phyloP scores from a whole-genome alignment of 1,284 basidiomycete species.

The Moesziomyces parantarcticus region DNA sequence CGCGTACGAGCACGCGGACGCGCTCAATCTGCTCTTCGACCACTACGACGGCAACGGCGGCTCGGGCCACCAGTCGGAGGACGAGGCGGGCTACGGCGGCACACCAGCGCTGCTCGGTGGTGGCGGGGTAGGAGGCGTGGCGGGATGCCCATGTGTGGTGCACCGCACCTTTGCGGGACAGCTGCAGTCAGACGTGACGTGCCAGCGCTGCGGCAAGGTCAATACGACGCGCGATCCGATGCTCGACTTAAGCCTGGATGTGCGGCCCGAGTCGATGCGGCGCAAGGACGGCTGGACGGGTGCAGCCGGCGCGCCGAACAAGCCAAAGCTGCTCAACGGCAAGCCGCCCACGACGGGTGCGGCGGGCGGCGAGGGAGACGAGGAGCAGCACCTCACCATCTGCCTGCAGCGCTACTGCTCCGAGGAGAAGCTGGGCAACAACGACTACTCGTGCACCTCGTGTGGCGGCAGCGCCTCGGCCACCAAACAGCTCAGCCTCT shows the following conservation, averaged over 20 bases:
- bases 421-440: conserved; percentile 57
- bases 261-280: conserved; percentile 68
- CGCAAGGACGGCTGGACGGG: conserved; percentile 7
- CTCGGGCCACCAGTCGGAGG: conserved; percentile 38
- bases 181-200: conserved; percentile 88
- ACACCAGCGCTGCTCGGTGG: conserved; percentile 12
- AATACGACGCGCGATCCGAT: conserved; percentile 88
- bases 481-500: conserved; percentile 81
- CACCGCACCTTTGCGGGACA: conserved; percentile 90
- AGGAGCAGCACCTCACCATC: conserved; percentile 53
- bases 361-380: conserved; percentile 25
- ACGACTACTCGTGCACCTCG: conserved; percentile 72
- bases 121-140: conserved; percentile 30
- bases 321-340: conserved; percentile 14
- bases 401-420: conserved; percentile 61
- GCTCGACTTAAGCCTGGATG: conserved; percentile 88
- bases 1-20: conserved; percentile 43
- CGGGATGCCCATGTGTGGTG: conserved; percentile 84
- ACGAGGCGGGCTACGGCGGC: conserved; percentile 22
- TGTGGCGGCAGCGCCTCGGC: conserved; percentile 46
- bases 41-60: conserved; percentile 45
- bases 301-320: conserved; percentile 16
- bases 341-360: conserved; percentile 1
- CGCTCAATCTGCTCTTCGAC: conserved; percentile 44
- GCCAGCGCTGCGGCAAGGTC: conserved; percentile 78